Evolutionary conservation across 306 rosid species (phyloP).

Genomic region (Crataegus laevigata): DNA sequence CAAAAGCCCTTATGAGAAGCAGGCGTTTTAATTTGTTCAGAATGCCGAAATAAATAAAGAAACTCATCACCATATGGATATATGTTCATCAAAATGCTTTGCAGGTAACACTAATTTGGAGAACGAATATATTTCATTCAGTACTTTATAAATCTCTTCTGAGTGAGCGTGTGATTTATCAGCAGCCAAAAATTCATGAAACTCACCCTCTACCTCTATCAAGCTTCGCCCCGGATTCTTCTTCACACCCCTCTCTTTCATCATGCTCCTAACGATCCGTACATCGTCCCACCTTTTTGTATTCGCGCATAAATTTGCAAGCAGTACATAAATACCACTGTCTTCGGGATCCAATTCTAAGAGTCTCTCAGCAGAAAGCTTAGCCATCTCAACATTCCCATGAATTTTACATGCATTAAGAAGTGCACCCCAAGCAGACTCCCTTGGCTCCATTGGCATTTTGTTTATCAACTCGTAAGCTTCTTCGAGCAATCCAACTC

Average conservation of each 20-base stretch:
- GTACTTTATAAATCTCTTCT: conserved; percentile 42
- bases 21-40: too few species aligned
- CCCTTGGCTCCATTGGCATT: conserved; percentile 67
- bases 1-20: too few species aligned
- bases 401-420: conserved; percentile 65
- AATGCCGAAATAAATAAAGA: neutral
- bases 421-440: conserved; percentile 72
- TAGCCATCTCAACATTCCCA: conserved; percentile 57
- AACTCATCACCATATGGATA: neutral
- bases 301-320: conserved; percentile 54
- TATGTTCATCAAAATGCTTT: neutral
- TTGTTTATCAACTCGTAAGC: conserved; percentile 50
- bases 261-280: conserved; percentile 51
- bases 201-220: conserved; percentile 53
- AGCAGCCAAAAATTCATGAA: conserved; percentile 59
- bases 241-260: conserved; percentile 70
- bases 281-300: conserved; percentile 64
- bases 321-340: conserved; percentile 53
- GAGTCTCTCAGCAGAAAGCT: conserved; percentile 41
- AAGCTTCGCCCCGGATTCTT: conserved; percentile 69
- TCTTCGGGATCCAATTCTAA: conserved; percentile 58
- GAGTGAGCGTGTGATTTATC: conserved; percentile 65
- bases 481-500: conserved; percentile 53
- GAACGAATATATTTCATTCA: conserved; percentile 31
- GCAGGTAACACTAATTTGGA: conserved; percentile 29